Conservation (phyloP, 2,329 filamentous ascomycete genomes). For the Pyricularia grisea region DNA sequence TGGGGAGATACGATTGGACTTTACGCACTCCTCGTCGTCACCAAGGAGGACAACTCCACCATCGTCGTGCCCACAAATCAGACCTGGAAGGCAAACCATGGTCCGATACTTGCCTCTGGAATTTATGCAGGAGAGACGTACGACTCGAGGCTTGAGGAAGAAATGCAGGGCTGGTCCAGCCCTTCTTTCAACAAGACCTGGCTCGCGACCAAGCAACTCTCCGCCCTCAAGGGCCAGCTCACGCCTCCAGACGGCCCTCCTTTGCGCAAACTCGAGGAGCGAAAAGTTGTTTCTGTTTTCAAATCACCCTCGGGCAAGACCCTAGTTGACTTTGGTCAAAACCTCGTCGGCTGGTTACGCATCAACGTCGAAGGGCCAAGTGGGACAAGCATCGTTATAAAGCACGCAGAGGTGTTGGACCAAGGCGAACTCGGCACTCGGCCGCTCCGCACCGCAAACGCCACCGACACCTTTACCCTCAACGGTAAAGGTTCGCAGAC, state of each 20-base stretch:
- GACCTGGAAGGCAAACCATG: constrained; percentile 16
- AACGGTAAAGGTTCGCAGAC: constrained; percentile 10
- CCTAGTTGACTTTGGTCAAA: constrained; percentile 48
- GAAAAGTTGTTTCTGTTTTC: constrained; percentile 21
- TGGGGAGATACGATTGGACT: constrained; percentile 29
- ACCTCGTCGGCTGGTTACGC: constrained; percentile 41
- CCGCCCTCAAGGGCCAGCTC: constrained; percentile 22
- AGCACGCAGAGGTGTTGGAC: constrained; percentile 47
- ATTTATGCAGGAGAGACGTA: constrained; percentile 46
- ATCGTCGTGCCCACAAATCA: not conserved
- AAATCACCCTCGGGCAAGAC: constrained; percentile 30
- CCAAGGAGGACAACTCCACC: not conserved
- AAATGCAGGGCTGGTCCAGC: constrained; percentile 12
- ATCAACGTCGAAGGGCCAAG: constrained; percentile 24
- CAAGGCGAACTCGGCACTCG: constrained; percentile 28
- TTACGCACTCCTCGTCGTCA: constrained; percentile 26
- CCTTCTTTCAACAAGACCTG: constrained; percentile 12
- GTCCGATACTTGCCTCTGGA: constrained; percentile 24
- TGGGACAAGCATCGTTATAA: constrained; percentile 27
- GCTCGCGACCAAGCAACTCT: constrained; percentile 17
- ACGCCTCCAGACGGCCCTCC: constrained; percentile 32
- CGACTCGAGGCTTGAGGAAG: constrained; percentile 24
- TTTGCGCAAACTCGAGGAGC: constrained; percentile 24
- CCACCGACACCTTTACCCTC: constrained; percentile 27
- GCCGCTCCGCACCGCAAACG: constrained; percentile 33